Percentiles rank a stretch among this genome's conserved stretches.
Conservation (phyloP, 768 basidiomycete species). For the Rhodotorula taiwanensis region DNA sequence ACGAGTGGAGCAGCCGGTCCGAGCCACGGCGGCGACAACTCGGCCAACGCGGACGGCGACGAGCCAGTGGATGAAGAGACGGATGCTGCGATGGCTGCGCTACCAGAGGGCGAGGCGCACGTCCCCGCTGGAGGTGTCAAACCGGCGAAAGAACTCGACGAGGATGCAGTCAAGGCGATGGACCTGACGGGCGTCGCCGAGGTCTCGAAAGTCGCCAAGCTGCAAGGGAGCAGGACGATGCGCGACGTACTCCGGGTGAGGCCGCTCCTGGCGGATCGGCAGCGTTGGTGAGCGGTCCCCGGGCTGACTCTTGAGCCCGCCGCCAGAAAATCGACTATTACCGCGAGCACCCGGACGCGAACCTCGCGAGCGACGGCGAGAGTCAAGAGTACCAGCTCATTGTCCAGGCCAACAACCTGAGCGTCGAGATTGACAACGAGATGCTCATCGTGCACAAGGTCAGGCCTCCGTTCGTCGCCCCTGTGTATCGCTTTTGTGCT, state of each 20-base stretch:
- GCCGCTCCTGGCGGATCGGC: background rate
- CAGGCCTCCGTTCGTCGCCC: background rate
- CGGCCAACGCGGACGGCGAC: slow-evolving; percentile 41
- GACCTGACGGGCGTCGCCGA: slow-evolving; percentile 78
- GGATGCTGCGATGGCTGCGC: slow-evolving; percentile 47
- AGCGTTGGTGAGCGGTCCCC: background rate
- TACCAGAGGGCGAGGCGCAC: slow-evolving; percentile 48
- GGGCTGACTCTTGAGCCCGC: background rate
- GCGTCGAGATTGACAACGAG: slow-evolving; percentile 97
- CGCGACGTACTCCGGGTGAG: slow-evolving; percentile 71
- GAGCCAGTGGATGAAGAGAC: slow-evolving; percentile 47
- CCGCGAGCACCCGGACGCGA: slow-evolving; percentile 66
- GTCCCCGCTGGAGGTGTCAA: slow-evolving; percentile 63
- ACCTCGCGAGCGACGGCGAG: slow-evolving; percentile 71
- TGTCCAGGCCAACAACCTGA: slow-evolving; percentile 93
- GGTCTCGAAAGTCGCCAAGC: slow-evolving; percentile 77
- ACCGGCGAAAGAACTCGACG: slow-evolving; percentile 93
- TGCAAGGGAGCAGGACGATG: slow-evolving; percentile 82
- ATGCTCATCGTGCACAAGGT: slow-evolving; percentile 93
- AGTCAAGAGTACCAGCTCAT: slow-evolving; percentile 95
- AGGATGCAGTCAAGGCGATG: slow-evolving; percentile 89
- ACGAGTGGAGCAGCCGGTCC: background rate
- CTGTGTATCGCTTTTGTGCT: no score
- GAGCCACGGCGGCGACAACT: slow-evolving; percentile 44
- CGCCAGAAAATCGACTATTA: slow-evolving; percentile 82